Conservation (phyloP, 2,329 filamentous ascomycete species). For the Penicillium sp. region DNA sequence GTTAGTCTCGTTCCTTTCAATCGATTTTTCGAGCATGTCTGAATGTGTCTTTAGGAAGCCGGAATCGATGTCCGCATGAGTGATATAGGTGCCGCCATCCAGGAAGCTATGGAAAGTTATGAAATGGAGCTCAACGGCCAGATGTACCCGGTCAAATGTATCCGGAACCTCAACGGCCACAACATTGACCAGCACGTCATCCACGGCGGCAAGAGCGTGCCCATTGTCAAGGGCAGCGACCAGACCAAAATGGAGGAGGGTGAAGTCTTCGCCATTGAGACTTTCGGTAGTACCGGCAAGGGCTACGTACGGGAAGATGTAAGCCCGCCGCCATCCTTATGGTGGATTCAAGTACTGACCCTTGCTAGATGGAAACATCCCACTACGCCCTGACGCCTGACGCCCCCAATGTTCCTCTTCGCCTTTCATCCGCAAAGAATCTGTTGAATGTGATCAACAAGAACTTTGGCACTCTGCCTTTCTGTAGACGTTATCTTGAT, state of each 20-base stretch:
- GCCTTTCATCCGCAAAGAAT: slow-evolving; percentile 77
- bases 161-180: slow-evolving; percentile 84
- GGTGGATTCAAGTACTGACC: slow-evolving; percentile 6
- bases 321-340: slow-evolving; percentile 31
- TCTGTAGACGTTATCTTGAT: slow-evolving; percentile 86
- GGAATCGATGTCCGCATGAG: slow-evolving; percentile 88
- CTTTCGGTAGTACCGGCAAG: slow-evolving; percentile 89
- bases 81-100: slow-evolving; percentile 78
- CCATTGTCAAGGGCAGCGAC: slow-evolving; percentile 84
- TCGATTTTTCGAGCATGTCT: slow-evolving; percentile 7
- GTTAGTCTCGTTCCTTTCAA: slow-evolving; percentile 33
- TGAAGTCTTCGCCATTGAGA: slow-evolving; percentile 93
- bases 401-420: slow-evolving; percentile 70
- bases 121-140: slow-evolving; percentile 79
- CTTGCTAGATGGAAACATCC: slow-evolving; percentile 66
- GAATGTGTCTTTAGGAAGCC: slow-evolving; percentile 60
- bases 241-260: slow-evolving; percentile 97
- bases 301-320: slow-evolving; percentile 84
- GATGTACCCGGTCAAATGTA: slow-evolving; percentile 76
- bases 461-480: slow-evolving; percentile 91
- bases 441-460: slow-evolving; percentile 88
- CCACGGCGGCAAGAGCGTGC: slow-evolving; percentile 86
- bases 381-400: slow-evolving; percentile 79
- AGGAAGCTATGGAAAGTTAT: slow-evolving; percentile 91
- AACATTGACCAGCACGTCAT: slow-evolving; percentile 87